Conservation (phyloP, 2,329 filamentous ascomycete species). For the Trichoderma afroharzianum region DNA sequence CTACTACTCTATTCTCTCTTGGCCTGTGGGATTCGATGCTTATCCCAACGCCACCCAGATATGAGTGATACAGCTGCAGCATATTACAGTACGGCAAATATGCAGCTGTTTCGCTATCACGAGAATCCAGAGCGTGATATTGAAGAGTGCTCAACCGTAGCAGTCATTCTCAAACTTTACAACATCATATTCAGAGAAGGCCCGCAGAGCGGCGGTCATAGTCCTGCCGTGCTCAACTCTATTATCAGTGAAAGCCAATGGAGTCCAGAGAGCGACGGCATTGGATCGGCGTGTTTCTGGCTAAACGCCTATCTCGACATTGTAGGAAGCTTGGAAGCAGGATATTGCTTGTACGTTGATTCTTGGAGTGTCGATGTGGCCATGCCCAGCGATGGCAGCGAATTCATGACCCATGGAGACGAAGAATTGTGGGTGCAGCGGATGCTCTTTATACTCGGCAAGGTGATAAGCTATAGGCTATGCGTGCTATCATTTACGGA, state of each 20-base stretch:
- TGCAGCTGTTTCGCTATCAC: slow-evolving; percentile 68
- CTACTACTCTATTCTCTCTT: slow-evolving; percentile 88
- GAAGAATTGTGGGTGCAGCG: slow-evolving; percentile 87
- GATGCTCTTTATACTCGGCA: slow-evolving; percentile 84
- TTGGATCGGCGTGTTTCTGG: slow-evolving; percentile 91
- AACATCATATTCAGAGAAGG: slow-evolving; percentile 86
- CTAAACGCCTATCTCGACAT: slow-evolving; percentile 87
- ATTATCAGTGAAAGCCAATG: slow-evolving; percentile 87
- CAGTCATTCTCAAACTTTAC: slow-evolving; percentile 86
- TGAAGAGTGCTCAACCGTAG: slow-evolving; percentile 79
- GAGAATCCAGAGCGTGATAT: slow-evolving; percentile 84
- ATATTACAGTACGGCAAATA: slow-evolving; percentile 84
- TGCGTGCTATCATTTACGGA: slow-evolving; percentile 61
- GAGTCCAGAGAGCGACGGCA: slow-evolving; percentile 73
- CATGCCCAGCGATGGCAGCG: slow-evolving; percentile 42
- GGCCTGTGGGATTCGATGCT: slow-evolving; percentile 81
- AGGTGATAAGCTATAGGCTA: slow-evolving; percentile 80
- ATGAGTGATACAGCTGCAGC: slow-evolving; percentile 72
- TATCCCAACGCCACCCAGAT: slow-evolving; percentile 68
- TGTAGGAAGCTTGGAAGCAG: slow-evolving; percentile 81
- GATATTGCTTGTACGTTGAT: slow-evolving; percentile 84
- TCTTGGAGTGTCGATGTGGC: slow-evolving; percentile 86
- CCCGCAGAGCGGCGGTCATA: slow-evolving; percentile 85
- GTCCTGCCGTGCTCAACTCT: slow-evolving; percentile 58
- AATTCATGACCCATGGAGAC: slow-evolving; percentile 48